phyloP scores from a whole-genome alignment of 768 basidiomycete species.

The Boletus pseudo-olivaceus region DNA sequence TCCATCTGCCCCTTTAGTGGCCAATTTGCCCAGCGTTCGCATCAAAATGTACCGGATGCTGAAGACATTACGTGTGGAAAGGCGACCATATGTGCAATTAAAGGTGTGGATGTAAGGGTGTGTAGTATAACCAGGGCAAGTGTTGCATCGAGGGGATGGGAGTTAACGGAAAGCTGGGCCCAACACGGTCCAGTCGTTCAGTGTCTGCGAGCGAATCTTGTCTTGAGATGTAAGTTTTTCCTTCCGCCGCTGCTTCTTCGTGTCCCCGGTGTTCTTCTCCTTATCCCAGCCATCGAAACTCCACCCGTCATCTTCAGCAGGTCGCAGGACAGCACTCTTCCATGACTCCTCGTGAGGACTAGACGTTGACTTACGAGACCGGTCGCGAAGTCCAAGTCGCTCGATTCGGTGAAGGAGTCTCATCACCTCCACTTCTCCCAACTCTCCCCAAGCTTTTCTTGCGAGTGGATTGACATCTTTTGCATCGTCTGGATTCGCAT shows the following conservation, averaged over 20 bases:
- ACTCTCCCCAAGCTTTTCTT: slow-evolving; percentile 41
- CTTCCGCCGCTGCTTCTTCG: slow-evolving; percentile 1
- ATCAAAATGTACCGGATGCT: no score
- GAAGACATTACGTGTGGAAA: background rate
- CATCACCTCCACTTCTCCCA: slow-evolving; percentile 51
- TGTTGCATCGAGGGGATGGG: background rate
- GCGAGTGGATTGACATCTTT: slow-evolving; percentile 29
- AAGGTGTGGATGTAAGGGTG: background rate
- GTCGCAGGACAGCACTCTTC: slow-evolving; percentile 38
- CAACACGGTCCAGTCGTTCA: slow-evolving; percentile 1
- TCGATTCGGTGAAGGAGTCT: slow-evolving; percentile 52
- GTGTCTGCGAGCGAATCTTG: background rate
- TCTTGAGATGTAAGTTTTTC: background rate
- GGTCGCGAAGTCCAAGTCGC: slow-evolving; percentile 31
- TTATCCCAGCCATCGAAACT: slow-evolving; percentile 48
- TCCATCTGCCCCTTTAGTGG: background rate
- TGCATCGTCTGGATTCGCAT: background rate
- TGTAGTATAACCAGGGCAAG: background rate
- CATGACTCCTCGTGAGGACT: slow-evolving; percentile 33
- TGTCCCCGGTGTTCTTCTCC: background rate
- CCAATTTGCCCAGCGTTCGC: no score
- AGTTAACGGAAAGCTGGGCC: slow-evolving; percentile 6
- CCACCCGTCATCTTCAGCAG: slow-evolving; percentile 39
- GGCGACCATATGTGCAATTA: background rate
- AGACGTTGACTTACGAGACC: slow-evolving; percentile 10